Base-by-base conservation (phyloP, 495 filamentous ascomycete genomes). In the Viridothelium virens region DNA sequence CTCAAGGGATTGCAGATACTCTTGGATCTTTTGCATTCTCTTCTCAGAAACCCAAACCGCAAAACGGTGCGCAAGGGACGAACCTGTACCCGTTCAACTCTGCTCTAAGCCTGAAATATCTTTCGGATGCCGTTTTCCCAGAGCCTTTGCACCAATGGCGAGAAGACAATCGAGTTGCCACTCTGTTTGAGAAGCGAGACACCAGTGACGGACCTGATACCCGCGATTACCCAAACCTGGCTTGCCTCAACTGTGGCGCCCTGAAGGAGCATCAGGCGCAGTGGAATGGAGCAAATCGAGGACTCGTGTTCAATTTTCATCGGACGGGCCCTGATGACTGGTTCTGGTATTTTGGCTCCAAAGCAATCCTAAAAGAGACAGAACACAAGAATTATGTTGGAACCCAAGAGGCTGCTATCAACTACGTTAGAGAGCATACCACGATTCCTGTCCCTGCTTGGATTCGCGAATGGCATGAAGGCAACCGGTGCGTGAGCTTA, bases 401-500 rank as follows among this genome's bases (percentile, higher is more conserved):
- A 53, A 18, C 48, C 11, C 10, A 53, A 53, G 48, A 53, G n/a
- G 48, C 48, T 53, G 48, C 48, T 53, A 25, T 53, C 9, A 53
- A 53, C 18, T 53, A 53, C 16, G 48, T 53, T 16, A 11, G 48
- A 18, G 48, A 53, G n/a, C 48, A 53, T 18, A 53, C 48, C 10
- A 53, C 48, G 48, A 53, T 53, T 53, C 48, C 48, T 5, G 48
- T 53, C 12, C 48, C 48, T 53, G 48, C 48, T 53, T 53, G 48
- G 48, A 18, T 53, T 53, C 48, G n/a, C 16, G 9, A 11, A 53
- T 53, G 48, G 48, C 48, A 53, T 25, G 48, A 53, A 53, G n/a
- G 10, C 5, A 53, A 14, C 10, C 48, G 48, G n/a, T 11, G 10
- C 48, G 9, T 53, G 48, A 53, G 9, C 16, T 14, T 53, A 53